phyloP scores from a whole-genome alignment of 129 eudicot species.

The Smallanthus sonchifolius region DNA sequence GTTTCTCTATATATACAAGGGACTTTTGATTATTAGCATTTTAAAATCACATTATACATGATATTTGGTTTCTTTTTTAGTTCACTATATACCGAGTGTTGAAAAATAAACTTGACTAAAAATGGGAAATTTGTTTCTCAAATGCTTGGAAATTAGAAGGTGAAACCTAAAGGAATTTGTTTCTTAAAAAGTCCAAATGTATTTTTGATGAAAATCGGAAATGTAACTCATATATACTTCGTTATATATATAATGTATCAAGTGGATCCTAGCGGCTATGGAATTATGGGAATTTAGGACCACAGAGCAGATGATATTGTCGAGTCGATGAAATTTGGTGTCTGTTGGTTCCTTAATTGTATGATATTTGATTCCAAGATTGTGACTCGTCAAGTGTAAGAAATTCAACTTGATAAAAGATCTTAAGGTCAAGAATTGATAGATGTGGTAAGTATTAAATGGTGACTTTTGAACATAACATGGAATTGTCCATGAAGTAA shows the following conservation, averaged over 20 bases:
- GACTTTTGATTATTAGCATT: background rate
- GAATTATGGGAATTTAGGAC: background rate
- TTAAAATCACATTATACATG: background rate
- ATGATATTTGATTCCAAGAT: background rate
- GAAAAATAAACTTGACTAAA: too few relatives aligned
- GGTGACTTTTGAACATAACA: background rate
- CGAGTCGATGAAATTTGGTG: background rate
- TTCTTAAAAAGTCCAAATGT: too few relatives aligned
- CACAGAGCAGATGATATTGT: background rate
- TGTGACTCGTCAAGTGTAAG: background rate
- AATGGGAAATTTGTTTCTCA: too few relatives aligned
- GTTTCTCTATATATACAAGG: background rate
- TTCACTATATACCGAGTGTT: too few relatives aligned
- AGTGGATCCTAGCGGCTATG: background rate
- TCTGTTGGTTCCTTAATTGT: background rate
- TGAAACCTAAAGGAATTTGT: too few relatives aligned
- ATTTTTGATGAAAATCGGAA: background rate
- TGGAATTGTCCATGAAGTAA: too few relatives aligned
- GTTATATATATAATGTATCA: background rate
- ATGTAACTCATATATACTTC: background rate
- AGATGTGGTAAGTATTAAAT: background rate
- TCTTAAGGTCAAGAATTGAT: background rate
- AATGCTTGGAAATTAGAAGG: too few relatives aligned
- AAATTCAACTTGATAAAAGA: background rate
- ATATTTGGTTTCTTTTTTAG: background rate